Conservation (phyloP, 129 eudicot genomes). For the Logfia minima region DNA sequence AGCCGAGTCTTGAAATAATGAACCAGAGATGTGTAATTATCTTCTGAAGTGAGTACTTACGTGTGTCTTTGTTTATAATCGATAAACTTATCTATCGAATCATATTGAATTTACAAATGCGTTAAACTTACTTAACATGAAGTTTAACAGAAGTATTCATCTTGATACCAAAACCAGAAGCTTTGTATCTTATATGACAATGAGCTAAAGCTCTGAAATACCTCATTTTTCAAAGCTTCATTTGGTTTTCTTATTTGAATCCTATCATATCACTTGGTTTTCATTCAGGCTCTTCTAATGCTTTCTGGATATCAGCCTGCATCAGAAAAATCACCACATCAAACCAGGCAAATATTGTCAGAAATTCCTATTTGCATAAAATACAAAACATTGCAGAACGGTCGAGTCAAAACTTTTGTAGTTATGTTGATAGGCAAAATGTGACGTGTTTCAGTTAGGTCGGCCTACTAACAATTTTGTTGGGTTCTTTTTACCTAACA, state of each 20-base stretch:
- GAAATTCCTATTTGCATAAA: background rate
- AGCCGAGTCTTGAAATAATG: no score
- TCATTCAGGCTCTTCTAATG: conserved; percentile 31
- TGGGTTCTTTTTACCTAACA: background rate
- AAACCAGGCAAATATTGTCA: background rate
- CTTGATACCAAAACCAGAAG: conserved; percentile 10
- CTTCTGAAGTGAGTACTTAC: background rate
- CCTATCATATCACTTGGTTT: conserved; percentile 18
- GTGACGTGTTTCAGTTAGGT: background rate
- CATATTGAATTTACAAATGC: background rate
- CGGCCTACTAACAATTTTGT: background rate
- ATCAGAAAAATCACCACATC: conserved; percentile 3
- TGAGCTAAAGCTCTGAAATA: background rate
- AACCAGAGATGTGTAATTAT: background rate
- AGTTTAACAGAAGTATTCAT: conserved; percentile 17
- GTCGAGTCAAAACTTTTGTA: background rate
- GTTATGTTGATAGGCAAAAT: background rate
- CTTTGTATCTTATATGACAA: background rate
- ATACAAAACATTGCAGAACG: background rate
- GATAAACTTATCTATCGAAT: background rate
- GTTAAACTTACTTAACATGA: background rate
- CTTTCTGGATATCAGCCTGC: conserved; percentile 58
- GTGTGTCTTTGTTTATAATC: background rate
- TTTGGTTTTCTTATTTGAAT: background rate
- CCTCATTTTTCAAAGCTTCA: background rate